These are phyloP conservation scores for Dothistroma septosporum DNA, from an alignment of 2,329 filamentous ascomycete species.

Conservation along the genomic window DNA sequence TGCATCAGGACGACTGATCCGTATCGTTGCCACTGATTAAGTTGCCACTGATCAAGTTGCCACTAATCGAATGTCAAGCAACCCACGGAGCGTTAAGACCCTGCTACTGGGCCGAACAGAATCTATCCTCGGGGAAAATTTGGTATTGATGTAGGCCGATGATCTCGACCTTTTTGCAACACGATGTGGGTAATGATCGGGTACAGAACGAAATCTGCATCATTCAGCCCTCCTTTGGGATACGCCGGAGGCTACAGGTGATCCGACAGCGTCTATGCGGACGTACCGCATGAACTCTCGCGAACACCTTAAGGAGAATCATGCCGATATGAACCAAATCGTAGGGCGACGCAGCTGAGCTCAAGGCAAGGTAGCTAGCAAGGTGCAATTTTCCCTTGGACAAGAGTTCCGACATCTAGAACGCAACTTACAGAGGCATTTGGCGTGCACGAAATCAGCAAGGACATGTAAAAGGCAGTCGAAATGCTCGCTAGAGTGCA, in stretches of 20 bases:
- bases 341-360: conserved; percentile 70
- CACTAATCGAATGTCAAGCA: conserved; percentile 73
- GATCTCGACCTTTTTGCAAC: conserved; percentile 24
- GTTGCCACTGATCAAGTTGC: conserved; percentile 79
- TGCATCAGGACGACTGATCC: conserved; percentile 79
- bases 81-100: conserved; percentile 62
- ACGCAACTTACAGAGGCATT: conserved; percentile 44
- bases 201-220: conserved; percentile 17
- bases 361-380: conserved; percentile 70
- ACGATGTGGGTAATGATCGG: conserved; percentile 24
- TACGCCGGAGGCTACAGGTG: conserved; percentile 12
- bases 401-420: conserved; percentile 52
- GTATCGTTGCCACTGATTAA: conserved; percentile 72
- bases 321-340: conserved; percentile 46
- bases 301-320: conserved; percentile 17
- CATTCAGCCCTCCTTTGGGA: conserved; percentile 16
- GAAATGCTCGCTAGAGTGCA: conserved; percentile 68
- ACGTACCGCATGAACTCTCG: conserved; percentile 18
- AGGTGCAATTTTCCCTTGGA: conserved; percentile 66
- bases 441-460: conserved; percentile 52
- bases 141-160: background rate
- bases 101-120: conserved; percentile 67
- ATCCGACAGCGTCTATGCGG: conserved; percentile 14
- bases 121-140: conserved; percentile 15
- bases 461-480: conserved; percentile 64